These are phyloP conservation scores for Dothiorella sarmentorum DNA, from an alignment of 2,329 filamentous ascomycete species.

Conservation along the genomic window DNA sequence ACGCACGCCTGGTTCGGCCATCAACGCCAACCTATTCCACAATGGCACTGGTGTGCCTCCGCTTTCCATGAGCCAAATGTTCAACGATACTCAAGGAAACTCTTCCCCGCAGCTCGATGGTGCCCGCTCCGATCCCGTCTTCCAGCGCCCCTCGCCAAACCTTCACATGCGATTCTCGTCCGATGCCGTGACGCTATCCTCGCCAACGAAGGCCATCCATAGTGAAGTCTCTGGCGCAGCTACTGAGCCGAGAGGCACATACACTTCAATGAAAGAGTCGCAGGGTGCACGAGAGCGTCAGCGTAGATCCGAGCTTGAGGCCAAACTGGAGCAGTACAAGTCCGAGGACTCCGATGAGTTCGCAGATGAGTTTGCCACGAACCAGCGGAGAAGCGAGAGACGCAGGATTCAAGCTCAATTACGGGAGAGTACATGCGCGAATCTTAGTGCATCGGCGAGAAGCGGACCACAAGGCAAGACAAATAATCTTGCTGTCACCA, in stretches of 20 bases:
- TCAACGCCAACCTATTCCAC: slow-evolving; percentile 36
- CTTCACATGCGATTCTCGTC: slow-evolving; percentile 37
- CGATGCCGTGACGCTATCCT: slow-evolving; percentile 35
- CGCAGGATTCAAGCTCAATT: slow-evolving; percentile 20
- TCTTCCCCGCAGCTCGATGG: slow-evolving; percentile 42
- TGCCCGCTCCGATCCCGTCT: slow-evolving; percentile 41
- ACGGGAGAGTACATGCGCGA: background rate
- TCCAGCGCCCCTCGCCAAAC: slow-evolving; percentile 46
- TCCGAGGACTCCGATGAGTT: slow-evolving; percentile 19
- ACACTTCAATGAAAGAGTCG: slow-evolving; percentile 44
- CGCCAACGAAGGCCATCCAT: slow-evolving; percentile 34
- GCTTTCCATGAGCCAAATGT: slow-evolving; percentile 46
- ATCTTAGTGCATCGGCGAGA: slow-evolving; percentile 11
- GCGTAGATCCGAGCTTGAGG: slow-evolving; percentile 17
- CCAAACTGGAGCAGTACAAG: slow-evolving; percentile 1
- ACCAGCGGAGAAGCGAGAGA: slow-evolving; percentile 23
- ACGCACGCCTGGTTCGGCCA: slow-evolving; percentile 39
- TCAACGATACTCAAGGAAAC: slow-evolving; percentile 44
- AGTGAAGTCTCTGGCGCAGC: slow-evolving; percentile 26
- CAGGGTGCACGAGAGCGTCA: slow-evolving; percentile 37
- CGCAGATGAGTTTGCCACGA: slow-evolving; percentile 26
- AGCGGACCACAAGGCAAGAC: slow-evolving; percentile 22
- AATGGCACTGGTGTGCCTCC: slow-evolving; percentile 29
- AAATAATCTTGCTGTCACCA: slow-evolving; percentile 10
- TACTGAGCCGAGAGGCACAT: slow-evolving; percentile 43